A percentile compares a stretch with the other conserved stretches of the same genome.
phyloP scores from a whole-genome alignment of 2,329 filamentous ascomycete genomes.

The Fusarium anthophilum region DNA sequence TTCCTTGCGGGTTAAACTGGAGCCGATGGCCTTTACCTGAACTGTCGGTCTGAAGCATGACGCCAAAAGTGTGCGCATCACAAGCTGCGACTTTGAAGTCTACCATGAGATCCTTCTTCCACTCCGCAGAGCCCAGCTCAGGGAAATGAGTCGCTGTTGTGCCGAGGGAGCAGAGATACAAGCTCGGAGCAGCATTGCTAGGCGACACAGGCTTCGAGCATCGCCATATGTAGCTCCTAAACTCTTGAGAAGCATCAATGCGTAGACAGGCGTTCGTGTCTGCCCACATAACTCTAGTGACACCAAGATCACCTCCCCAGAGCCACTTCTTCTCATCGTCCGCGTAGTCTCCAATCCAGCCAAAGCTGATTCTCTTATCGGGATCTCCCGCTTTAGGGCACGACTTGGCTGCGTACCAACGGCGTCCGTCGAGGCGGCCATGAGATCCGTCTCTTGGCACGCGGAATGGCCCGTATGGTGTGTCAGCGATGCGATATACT shows the following conservation, averaged over 20 bases:
- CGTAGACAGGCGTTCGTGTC: slow-evolving; percentile 40
- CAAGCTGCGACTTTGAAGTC: slow-evolving; percentile 38
- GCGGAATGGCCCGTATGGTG: slow-evolving; percentile 48
- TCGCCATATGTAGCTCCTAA: slow-evolving; percentile 29
- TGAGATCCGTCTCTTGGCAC: slow-evolving; percentile 47
- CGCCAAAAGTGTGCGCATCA: slow-evolving; percentile 43
- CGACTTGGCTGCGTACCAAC: slow-evolving; percentile 51
- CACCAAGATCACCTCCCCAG: slow-evolving; percentile 49
- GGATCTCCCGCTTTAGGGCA: slow-evolving; percentile 44
- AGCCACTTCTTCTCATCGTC: slow-evolving; percentile 49
- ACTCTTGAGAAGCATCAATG: slow-evolving; percentile 39
- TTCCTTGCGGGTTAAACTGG: slow-evolving; percentile 34
- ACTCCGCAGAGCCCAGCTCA: slow-evolving; percentile 30
- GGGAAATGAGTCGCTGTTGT: slow-evolving; percentile 41
- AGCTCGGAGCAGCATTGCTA: slow-evolving; percentile 35
- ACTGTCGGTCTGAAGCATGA: slow-evolving; percentile 43
- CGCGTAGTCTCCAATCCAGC: slow-evolving; percentile 48
- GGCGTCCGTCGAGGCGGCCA: slow-evolving; percentile 47
- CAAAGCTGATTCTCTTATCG: slow-evolving; percentile 46
- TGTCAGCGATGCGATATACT: slow-evolving; percentile 49
- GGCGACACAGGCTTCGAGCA: slow-evolving; percentile 31
- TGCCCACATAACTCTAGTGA: slow-evolving; percentile 46
- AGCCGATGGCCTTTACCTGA: slow-evolving; percentile 42
- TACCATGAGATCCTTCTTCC: slow-evolving; percentile 34
- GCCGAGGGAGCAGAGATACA: slow-evolving; percentile 41